These are phyloP conservation scores for Leucocoprinus gongylophorus DNA, from an alignment of 1,284 basidiomycete genomes.

Conservation along the genomic window DNA sequence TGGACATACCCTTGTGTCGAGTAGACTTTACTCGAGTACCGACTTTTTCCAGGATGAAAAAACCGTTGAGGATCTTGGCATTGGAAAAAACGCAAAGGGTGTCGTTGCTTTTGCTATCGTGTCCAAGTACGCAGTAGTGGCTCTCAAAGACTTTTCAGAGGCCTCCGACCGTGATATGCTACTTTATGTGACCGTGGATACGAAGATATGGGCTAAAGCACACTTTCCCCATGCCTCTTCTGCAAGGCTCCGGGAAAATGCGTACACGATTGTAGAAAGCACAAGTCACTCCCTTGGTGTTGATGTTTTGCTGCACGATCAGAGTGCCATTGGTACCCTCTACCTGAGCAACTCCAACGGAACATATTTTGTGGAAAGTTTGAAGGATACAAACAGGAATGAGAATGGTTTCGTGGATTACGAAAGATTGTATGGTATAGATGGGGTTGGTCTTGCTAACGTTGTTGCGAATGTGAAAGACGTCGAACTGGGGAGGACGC, in stretches of 20 bases:
- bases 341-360: constrained; percentile 95
- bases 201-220: constrained; percentile 74
- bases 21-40: constrained; percentile 70
- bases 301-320: constrained; percentile 81
- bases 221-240: constrained; percentile 70
- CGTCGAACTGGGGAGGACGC: constrained; percentile 58
- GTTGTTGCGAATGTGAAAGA: constrained; percentile 77
- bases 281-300: constrained; percentile 91
- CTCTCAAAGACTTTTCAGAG: constrained; percentile 58
- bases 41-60: constrained; percentile 72
- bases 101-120: constrained; percentile 87
- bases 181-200: constrained; percentile 80
- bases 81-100: constrained; percentile 75
- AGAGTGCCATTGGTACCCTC: constrained; percentile 75
- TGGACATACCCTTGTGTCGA: constrained; percentile 53
- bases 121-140: constrained; percentile 85
- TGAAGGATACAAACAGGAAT: constrained; percentile 90
- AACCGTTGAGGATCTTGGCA: constrained; percentile 76
- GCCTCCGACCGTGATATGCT: constrained; percentile 63
- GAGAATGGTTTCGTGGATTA: constrained; percentile 87
- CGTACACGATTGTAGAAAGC: constrained; percentile 93
- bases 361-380: constrained; percentile 88
- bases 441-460: constrained; percentile 91
- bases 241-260: constrained; percentile 77
- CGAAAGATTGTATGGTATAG: constrained; percentile 87